Evolutionary conservation across 805 yeast genomes (phyloP), one percentile per base, ranked within the genome.

Genomic region (Candida cerambycidarum): DNA sequence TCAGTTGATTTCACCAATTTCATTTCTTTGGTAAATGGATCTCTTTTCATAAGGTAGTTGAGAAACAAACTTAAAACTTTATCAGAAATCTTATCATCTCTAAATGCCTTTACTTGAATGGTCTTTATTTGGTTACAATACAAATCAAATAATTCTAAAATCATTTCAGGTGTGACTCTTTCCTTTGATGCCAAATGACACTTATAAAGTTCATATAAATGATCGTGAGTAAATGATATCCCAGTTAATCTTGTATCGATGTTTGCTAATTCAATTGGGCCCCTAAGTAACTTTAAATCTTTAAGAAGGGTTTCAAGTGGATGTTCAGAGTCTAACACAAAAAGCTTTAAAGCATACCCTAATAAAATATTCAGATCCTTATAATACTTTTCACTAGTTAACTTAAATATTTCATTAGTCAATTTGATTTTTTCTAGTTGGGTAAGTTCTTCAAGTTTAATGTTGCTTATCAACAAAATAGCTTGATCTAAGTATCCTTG

Each of bases 321-420:
- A 24, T 2, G 48, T 30, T 8, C 44, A 6, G 23, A 21, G 8
- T 21, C 45, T 5, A 13, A 18, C 13, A 29, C 32, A 42, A 61
- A 67, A 14, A 66, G 44, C 1, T 69, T 53, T 0, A 61, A 58
- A 24, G 60, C 57, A 50, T 70, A 70, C 2, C 73, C 75, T 4
- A 65, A 51, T 4, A 67, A 49, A 3, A 67, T 56, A 27, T 65
- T 60, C 1, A 73, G 73, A 5, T 64, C 56, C 6, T 44, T 42
- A 0, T 62, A 53, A 42, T 56, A 70, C 43, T 61, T 61, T 9
- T 46, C 48, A 12, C 55, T 50, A 27, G 68, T 66, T 13, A 69
- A 48, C 6, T 51, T 44, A 42, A 70, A 52, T 9, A 70, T 58
- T 38, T 70, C 71, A 3, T 54, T 47, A 4, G 56, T 61, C 21